A percentile compares a stretch with the other conserved stretches of the same genome.
phyloP scores from a whole-genome alignment of 2,329 filamentous ascomycete genomes.

The Tricladium varicosporioides region DNA sequence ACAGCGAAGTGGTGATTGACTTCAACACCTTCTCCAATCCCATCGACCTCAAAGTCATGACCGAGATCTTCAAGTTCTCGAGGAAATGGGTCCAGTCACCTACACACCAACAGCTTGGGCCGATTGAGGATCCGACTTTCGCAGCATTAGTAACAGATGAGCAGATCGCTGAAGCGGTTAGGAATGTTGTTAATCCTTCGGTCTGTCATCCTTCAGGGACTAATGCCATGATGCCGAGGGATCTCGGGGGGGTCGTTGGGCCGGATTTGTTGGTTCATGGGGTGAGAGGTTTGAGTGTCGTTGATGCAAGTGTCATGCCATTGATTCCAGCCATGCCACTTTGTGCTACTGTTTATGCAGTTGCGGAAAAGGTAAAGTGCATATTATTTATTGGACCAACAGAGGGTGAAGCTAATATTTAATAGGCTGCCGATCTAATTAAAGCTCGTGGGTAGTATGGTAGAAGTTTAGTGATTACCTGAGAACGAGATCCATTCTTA shows the following conservation, averaged over 20 bases:
- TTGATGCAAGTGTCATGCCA: slow-evolving; percentile 6
- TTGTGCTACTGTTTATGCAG: slow-evolving; percentile 2
- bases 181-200: slow-evolving; percentile 34
- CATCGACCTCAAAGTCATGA: slow-evolving; percentile 36
- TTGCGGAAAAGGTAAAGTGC: background rate
- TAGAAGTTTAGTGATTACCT: no score
- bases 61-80: slow-evolving; percentile 7
- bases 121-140: no score
- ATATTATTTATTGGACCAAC: no score
- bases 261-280: slow-evolving; percentile 18
- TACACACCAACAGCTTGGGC: no score
- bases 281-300: slow-evolving; percentile 14
- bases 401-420: no score
- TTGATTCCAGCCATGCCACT: background rate
- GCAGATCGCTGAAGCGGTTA: slow-evolving; percentile 27
- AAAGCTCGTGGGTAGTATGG: no score
- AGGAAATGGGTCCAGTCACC: background rate
- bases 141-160: slow-evolving; percentile 17
- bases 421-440: no score
- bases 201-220: slow-evolving; percentile 39
- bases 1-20: slow-evolving; percentile 34
- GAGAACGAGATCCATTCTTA: no score
- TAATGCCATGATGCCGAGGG: slow-evolving; percentile 15
- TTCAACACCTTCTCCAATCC: slow-evolving; percentile 37
- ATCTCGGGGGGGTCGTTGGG: slow-evolving; percentile 18